A percentile compares a stretch with the other conserved stretches of the same genome.
Conservation (phyloP, 768 basidiomycete genomes). For the Saitozyma podzolica region DNA sequence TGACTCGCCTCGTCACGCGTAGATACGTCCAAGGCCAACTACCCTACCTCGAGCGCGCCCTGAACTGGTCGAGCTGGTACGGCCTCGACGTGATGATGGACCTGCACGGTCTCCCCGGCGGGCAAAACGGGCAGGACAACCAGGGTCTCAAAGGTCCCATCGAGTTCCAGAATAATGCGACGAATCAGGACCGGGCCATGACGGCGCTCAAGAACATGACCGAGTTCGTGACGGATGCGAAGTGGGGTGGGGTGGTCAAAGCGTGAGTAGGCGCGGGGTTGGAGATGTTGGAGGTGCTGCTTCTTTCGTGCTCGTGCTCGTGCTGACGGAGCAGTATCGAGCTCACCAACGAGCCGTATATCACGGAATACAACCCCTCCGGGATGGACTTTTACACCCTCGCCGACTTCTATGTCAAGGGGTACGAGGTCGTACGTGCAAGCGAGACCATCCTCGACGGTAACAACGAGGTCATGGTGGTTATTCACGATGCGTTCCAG, state of each 20-base stretch:
- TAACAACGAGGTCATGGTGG: constrained; percentile 32
- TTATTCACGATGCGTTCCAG: constrained; percentile 48
- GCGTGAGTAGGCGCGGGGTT: constrained; percentile 11
- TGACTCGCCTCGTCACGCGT: neutral
- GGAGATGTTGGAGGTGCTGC: neutral
- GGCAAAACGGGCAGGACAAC: constrained; percentile 42
- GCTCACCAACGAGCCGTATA: constrained; percentile 39
- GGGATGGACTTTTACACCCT: constrained; percentile 36
- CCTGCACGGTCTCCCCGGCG: constrained; percentile 34
- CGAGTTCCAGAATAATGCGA: constrained; percentile 26
- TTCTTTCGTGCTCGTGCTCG: constrained; percentile 3
- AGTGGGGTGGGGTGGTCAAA: constrained; percentile 43
- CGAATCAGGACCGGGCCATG: constrained; percentile 40
- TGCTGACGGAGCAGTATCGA: constrained; percentile 22
- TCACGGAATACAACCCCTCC: constrained; percentile 32
- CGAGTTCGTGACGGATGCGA: constrained; percentile 30
- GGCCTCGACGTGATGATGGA: constrained; percentile 47
- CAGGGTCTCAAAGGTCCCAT: constrained; percentile 27
- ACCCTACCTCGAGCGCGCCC: constrained; percentile 36
- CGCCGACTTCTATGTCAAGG: constrained; percentile 36
- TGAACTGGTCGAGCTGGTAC: constrained; percentile 39
- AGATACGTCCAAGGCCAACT: constrained; percentile 26
- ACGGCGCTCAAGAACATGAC: constrained; percentile 41
- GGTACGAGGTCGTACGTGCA: constrained; percentile 33
- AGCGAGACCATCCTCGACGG: constrained; percentile 26